A percentile compares a stretch with the other conserved stretches of the same genome.
Conservation (phyloP, 2,329 filamentous ascomycete species). For the Rhexocercosporidium sp. region DNA sequence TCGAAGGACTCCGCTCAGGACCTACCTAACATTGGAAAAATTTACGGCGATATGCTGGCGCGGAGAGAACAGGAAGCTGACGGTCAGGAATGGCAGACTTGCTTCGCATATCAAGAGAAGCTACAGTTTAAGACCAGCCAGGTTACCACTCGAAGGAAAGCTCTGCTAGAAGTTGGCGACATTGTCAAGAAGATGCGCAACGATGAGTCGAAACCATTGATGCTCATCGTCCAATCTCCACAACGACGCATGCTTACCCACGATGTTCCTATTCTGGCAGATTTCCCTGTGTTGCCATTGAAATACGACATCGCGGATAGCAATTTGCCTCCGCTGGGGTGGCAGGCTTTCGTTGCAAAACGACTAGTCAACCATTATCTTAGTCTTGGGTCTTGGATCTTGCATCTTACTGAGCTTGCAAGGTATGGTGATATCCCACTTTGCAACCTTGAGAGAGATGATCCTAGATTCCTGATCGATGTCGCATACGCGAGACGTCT, state of each 20-base stretch:
- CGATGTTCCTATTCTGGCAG: slow-evolving; percentile 81
- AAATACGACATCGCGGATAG: slow-evolving; percentile 84
- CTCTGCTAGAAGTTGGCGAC: slow-evolving; percentile 86
- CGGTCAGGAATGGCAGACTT: slow-evolving; percentile 76
- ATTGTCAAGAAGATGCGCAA: slow-evolving; percentile 87
- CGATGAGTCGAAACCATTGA: slow-evolving; percentile 78
- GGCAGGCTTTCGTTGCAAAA: slow-evolving; percentile 88
- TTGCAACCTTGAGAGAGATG: slow-evolving; percentile 93
- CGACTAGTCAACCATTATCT: slow-evolving; percentile 89
- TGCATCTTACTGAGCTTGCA: slow-evolving; percentile 85
- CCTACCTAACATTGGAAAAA: slow-evolving; percentile 86
- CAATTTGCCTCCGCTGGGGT: slow-evolving; percentile 87
- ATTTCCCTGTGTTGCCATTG: slow-evolving; percentile 83
- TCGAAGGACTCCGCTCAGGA: slow-evolving; percentile 78
- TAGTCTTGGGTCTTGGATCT: slow-evolving; percentile 88
- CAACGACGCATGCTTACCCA: slow-evolving; percentile 81
- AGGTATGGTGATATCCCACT: slow-evolving; percentile 93
- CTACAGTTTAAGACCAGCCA: slow-evolving; percentile 86
- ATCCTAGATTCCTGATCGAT: slow-evolving; percentile 94
- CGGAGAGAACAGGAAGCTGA: slow-evolving; percentile 69
- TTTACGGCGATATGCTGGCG: slow-evolving; percentile 79
- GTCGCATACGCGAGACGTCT: slow-evolving; percentile 90
- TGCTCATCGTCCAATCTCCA: slow-evolving; percentile 90
- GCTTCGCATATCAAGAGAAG: slow-evolving; percentile 85
- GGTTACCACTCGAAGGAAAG: slow-evolving; percentile 88